Conservation (phyloP, 2,329 filamentous ascomycete genomes). For the Drechslerella stenobrocha region DNA sequence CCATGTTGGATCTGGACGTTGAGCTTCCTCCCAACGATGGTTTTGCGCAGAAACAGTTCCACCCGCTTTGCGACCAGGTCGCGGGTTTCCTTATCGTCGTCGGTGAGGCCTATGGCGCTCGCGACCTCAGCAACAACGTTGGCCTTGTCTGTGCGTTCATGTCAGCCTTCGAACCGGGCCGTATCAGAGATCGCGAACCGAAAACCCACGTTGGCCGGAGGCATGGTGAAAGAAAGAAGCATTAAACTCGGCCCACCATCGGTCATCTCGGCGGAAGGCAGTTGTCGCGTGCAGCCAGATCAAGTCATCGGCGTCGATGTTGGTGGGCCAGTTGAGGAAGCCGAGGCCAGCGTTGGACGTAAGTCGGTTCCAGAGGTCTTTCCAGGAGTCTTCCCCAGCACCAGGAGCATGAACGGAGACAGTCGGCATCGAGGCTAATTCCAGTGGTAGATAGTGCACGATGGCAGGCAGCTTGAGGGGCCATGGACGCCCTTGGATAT, state of each 20-base stretch:
- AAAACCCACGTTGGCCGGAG: slow-evolving; percentile 27
- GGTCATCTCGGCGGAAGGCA: slow-evolving; percentile 20
- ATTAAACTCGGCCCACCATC: slow-evolving; percentile 40
- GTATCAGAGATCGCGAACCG: too few relatives aligned
- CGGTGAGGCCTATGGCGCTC: slow-evolving; percentile 25
- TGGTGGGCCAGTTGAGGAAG: slow-evolving; percentile 34
- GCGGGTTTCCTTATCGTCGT: slow-evolving; percentile 38
- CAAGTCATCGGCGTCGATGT: slow-evolving; percentile 27
- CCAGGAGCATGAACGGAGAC: slow-evolving; percentile 13
- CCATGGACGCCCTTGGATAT: too few relatives aligned
- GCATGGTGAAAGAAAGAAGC: slow-evolving; percentile 39
- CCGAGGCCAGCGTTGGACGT: slow-evolving; percentile 36
- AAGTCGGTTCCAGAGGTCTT: slow-evolving; percentile 40
- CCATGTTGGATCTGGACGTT: slow-evolving; percentile 36
- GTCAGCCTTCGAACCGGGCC: too few relatives aligned
- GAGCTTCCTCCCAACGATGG: slow-evolving; percentile 30
- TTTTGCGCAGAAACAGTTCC: slow-evolving; percentile 29
- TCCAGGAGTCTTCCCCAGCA: slow-evolving; percentile 26
- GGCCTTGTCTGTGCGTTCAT: too few relatives aligned
- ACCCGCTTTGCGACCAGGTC: slow-evolving; percentile 23
- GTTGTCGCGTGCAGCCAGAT: slow-evolving; percentile 45
- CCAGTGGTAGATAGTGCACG: too few relatives aligned
- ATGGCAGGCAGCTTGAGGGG: too few relatives aligned
- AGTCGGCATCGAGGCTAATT: slow-evolving; percentile 10
- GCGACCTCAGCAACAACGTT: slow-evolving; percentile 32